These are phyloP conservation scores for Edaphochlamys debaryana DNA, from an alignment of 139 green algal genomes.

Conservation along the genomic window DNA sequence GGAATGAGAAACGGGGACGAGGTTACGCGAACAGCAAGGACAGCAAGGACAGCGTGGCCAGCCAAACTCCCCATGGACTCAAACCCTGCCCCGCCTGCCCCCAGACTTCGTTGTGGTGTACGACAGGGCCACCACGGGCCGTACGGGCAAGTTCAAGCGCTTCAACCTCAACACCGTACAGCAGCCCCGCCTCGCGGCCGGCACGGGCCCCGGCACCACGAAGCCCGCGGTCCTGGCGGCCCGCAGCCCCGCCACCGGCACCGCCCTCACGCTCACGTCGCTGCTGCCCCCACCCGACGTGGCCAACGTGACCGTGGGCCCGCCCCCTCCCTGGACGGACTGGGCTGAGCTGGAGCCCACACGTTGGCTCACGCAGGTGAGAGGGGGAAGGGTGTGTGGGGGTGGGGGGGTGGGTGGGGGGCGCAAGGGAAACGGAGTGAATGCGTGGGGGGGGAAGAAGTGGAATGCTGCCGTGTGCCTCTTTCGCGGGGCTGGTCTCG, in stretches of 20 bases:
- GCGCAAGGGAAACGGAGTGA: no score
- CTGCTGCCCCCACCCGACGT: neutral
- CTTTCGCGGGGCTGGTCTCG: no score
- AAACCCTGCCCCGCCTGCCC: no score
- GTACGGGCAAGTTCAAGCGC: constrained; percentile 6
- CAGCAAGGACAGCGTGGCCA: no score
- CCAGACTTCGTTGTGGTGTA: neutral
- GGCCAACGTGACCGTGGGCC: neutral
- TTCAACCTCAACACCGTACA: constrained; percentile 11
- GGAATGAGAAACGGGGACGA: no score
- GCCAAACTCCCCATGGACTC: no score
- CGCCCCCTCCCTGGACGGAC: neutral
- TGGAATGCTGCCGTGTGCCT: no score
- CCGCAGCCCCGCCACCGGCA: neutral
- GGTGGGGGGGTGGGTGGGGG: no score
- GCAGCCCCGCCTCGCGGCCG: neutral
- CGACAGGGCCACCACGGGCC: constrained; percentile 9
- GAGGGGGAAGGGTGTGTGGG: no score
- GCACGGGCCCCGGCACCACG: neutral
- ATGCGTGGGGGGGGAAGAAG: no score
- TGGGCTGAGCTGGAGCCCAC: constrained; percentile 3
- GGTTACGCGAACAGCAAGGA: no score
- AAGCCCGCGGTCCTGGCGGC: neutral
- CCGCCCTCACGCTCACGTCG: neutral
- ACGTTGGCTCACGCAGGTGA: neutral